Evolutionary conservation across 192 early-diverging fungal species (phyloP).

Genomic region (Coemansia sp.): DNA sequence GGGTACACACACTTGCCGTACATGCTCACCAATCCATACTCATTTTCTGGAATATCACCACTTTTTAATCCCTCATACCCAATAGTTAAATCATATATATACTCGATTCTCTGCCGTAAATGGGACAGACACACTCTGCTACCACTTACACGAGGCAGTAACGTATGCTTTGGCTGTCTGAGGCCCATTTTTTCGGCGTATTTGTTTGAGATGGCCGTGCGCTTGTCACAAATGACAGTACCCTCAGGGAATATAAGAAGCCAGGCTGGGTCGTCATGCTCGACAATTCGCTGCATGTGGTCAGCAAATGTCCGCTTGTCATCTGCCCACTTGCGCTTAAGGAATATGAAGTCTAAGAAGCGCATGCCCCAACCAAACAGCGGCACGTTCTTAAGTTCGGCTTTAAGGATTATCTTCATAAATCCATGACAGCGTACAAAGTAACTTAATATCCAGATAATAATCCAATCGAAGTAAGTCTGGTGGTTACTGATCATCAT

Average conservation of each 20-base stretch:
- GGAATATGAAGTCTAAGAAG: constrained; percentile 91
- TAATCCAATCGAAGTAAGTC: constrained; percentile 57
- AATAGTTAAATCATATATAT: constrained; percentile 86
- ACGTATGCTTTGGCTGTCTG: constrained; percentile 62
- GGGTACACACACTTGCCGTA: constrained; percentile 75
- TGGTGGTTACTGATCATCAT: constrained; percentile 53
- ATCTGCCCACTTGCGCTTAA: constrained; percentile 81
- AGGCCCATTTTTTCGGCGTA: constrained; percentile 70
- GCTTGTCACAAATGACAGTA: constrained; percentile 80
- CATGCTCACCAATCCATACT: constrained; percentile 73
- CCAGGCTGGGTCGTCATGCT: constrained; percentile 73
- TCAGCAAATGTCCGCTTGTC: constrained; percentile 65
- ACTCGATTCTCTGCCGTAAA: constrained; percentile 64
- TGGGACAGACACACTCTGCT: constrained; percentile 68
- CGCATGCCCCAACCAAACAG: constrained; percentile 88
- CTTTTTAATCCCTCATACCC: constrained; percentile 76
- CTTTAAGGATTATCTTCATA: constrained; percentile 90
- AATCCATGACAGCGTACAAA: constrained; percentile 70
- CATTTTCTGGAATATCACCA: constrained; percentile 79
- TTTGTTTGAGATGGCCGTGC: constrained; percentile 62
- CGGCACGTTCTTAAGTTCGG: constrained; percentile 76
- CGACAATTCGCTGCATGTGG: constrained; percentile 59
- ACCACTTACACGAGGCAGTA: constrained; percentile 86
- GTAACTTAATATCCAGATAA: constrained; percentile 61
- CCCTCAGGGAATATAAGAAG: constrained; percentile 96